Base-by-base conservation (phyloP, 2,329 filamentous ascomycete genomes). In the Penicillium sp. region DNA sequence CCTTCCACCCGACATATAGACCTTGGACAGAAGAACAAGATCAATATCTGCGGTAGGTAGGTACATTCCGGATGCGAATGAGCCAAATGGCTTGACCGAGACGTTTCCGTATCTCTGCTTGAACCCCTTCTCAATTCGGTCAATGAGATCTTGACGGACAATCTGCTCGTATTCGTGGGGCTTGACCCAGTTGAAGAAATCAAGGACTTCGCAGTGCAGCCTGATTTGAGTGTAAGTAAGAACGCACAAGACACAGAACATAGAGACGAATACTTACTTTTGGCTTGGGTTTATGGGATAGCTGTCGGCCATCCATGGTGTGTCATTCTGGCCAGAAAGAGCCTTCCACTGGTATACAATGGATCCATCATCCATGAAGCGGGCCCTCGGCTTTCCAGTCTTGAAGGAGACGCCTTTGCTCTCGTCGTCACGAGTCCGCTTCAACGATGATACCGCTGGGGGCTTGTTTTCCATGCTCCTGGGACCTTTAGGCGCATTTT, bases 11-110 rank as follows among this genome's bases (percentile, higher is more conserved):
- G 78, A 75, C 55, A 83, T 75, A 56, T 82, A 89, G 24, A 76
- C 74, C 1, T 71, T 65, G 3, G 84, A 85, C 44, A 91, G 81
- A 45, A 93, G 80, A 2, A 95, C 93, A 42, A 98, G 77, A 66
- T 98, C 93, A 84, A 98, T 95, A 66, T 98, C 93, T 13, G 88
- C 89, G 1, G 87, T 84, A 6, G 86, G 86, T 8, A 89, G 75
- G 64, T 88, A 88, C 6, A 89, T 75, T 0, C 88, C 89, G 3
- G 89, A 89, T 59, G 89, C 91, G 70, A 91, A 98, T 0, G 93
- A 97, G n/a, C 93, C 93, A 66, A 98, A 98, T 8, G 86, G 78
- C 29, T 80, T 76, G 6, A 96, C 75, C 42, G 84, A 77, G 9
- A 84, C 82, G 41, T 82, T 80, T 10, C 75, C 70, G 60, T 83